phyloP scores from a whole-genome alignment of 176 grass and related monocot genomes.

The Triticum monococcum region DNA sequence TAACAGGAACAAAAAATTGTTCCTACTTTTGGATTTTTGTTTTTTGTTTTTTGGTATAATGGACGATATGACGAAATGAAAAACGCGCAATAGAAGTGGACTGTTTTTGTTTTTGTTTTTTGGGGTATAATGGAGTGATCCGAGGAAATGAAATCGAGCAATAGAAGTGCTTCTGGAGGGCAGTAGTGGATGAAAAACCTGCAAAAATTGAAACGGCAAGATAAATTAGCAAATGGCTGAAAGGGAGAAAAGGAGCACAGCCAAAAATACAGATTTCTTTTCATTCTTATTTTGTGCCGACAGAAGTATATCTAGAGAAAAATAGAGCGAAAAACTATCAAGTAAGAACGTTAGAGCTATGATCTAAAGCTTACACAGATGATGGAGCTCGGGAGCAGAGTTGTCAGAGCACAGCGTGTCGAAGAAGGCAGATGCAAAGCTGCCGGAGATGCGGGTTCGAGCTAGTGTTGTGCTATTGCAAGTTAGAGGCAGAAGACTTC shows the following conservation, averaged over 20 bases:
- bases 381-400: background rate
- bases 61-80: too few relatives aligned
- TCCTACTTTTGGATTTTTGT: too few relatives aligned
- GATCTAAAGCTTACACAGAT: background rate
- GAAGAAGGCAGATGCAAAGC: too few relatives aligned
- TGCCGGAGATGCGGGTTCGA: background rate
- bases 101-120: background rate
- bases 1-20: too few relatives aligned
- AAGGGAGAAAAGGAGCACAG: background rate
- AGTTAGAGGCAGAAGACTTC: too few relatives aligned
- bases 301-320: background rate
- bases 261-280: background rate
- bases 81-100: background rate
- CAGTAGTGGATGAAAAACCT: background rate
- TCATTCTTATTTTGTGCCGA: too few relatives aligned
- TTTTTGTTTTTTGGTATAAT: too few relatives aligned
- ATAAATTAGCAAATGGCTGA: background rate
- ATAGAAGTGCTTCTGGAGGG: background rate
- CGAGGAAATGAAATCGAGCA: background rate
- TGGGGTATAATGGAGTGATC: background rate
- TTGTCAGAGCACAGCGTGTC: too few relatives aligned
- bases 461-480: too few relatives aligned
- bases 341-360: background rate
- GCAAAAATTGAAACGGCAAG: background rate
- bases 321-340: background rate